phyloP scores from a whole-genome alignment of 768 basidiomycete species.

The Leccinum imitatum region DNA sequence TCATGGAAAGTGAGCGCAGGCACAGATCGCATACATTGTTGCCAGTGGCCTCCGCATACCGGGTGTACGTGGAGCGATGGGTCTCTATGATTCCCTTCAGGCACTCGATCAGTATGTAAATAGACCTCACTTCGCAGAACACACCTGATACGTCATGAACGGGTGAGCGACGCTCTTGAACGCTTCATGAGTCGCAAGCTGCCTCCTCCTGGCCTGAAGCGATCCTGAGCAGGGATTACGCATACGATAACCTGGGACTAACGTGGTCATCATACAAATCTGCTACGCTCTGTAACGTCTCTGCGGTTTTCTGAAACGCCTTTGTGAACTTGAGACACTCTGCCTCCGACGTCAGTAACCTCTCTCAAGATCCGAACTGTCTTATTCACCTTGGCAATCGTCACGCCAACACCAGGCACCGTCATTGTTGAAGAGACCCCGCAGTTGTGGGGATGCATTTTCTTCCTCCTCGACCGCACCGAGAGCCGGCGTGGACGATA shows the following conservation, averaged over 20 bases:
- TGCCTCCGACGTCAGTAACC: background rate
- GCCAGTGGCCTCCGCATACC: constrained; percentile 55
- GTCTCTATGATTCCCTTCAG: constrained; percentile 69
- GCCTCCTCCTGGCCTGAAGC: constrained; percentile 65
- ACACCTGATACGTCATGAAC: constrained; percentile 64
- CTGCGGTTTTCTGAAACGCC: constrained; percentile 72
- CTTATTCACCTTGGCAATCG: constrained; percentile 45
- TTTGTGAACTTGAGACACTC: constrained; percentile 80
- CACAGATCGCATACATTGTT: constrained; percentile 25
- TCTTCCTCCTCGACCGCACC: constrained; percentile 52
- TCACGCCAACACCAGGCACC: constrained; percentile 91
- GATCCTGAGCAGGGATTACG: constrained; percentile 6
- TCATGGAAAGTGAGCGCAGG: background rate
- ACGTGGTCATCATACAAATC: constrained; percentile 74
- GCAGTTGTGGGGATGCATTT: constrained; percentile 38
- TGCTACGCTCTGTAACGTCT: constrained; percentile 66
- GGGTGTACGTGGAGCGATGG: constrained; percentile 64
- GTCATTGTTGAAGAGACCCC: constrained; percentile 63
- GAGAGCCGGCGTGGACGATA: constrained; percentile 47
- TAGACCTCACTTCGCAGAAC: background rate
- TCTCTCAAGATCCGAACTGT: background rate
- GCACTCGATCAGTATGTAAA: background rate
- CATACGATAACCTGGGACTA: constrained; percentile 25
- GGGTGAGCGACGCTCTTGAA: constrained; percentile 79
- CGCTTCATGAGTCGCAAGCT: constrained; percentile 72